Evolutionary conservation across 202 grass and related monocot genomes (phyloP), one percentile per base, ranked within the genome.

Genomic region (Bolboschoenoplectus hybrid): DNA sequence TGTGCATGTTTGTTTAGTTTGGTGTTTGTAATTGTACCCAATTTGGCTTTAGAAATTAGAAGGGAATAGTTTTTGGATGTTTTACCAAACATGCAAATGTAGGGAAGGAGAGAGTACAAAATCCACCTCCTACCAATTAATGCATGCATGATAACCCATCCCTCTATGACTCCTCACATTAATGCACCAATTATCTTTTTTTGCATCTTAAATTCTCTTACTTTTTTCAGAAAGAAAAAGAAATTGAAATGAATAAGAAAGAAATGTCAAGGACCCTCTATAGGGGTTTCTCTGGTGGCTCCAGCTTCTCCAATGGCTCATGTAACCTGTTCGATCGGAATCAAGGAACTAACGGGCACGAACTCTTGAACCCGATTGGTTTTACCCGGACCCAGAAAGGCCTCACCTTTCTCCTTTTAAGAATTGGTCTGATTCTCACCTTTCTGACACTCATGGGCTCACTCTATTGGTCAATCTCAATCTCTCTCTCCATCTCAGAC

Each of bases 241-340:
- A 47, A 77, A 77, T 7, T 1, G 5, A 56, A 77, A 51, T 51
- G 2, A 7, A 49, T 58, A 79, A 14, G 9, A n/a, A 38, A 12
- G 51, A 13, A 39, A 97, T 95, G 95, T 88, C 95, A 87, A 90
- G 92, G 74, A 70, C 95, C 87, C 95, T 93, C 69, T 89, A 95
- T 78, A 80, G 95, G 47, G 92, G 92, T 19, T 13, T 77, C 60
- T 95, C 91, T 82, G 92, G 92, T 26, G 52, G 74, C 14, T n/a
- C 52, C 74, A 79, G 74, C 74, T 40, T 79, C 74, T 65, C 74
- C 49, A 93, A 91, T 77, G 86, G 82, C 19, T 85, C 85, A 87
- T 43, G 74, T 66, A 80, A 81, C 36, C 84, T 53, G n/a, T 7
- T 35, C 11, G 82, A 67, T n/a, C 74, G 9, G 41, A 84, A 45